phyloP scores from a whole-genome alignment of 768 basidiomycete species.

The Rhodotorula graminis region DNA sequence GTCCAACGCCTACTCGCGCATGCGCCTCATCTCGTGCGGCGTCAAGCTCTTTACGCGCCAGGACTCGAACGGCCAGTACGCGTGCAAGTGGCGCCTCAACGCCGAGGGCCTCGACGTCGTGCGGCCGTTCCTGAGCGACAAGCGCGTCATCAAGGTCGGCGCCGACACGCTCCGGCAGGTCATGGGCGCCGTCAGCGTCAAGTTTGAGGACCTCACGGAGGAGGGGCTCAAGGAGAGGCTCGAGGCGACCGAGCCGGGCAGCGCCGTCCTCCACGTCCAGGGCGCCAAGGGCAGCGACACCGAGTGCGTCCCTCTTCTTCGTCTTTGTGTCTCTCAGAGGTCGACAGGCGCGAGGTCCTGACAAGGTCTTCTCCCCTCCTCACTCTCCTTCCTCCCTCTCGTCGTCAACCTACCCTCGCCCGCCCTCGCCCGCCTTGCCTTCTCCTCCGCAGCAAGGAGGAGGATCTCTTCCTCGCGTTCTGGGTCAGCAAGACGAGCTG shows the following conservation, averaged over 20 bases:
- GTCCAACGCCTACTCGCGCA: constrained; percentile 73
- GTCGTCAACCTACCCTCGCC: background rate
- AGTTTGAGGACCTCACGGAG: constrained; percentile 57
- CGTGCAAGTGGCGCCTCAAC: constrained; percentile 57
- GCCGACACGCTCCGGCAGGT: constrained; percentile 60
- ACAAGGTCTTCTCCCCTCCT: no score
- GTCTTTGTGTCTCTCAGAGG: no score
- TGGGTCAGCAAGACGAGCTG: constrained; percentile 90
- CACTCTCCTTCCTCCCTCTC: background rate
- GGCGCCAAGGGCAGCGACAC: constrained; percentile 56
- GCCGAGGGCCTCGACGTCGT: constrained; percentile 79
- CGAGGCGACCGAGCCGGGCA: constrained; percentile 61
- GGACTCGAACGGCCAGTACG: constrained; percentile 55
- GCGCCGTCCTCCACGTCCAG: constrained; percentile 66
- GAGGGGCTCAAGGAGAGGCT: constrained; percentile 54
- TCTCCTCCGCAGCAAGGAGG: constrained; percentile 55
- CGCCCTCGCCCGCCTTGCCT: background rate
- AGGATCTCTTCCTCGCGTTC: constrained; percentile 81
- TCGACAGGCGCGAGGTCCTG: no score
- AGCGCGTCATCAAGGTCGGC: constrained; percentile 59
- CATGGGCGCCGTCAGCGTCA: constrained; percentile 72
- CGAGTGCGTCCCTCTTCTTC: constrained; percentile 51
- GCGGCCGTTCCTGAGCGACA: constrained; percentile 70
- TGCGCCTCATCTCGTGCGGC: constrained; percentile 86
- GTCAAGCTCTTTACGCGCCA: constrained; percentile 90